Percentiles rank a stretch among this genome's conserved stretches.
Conservation (phyloP, 2,329 filamentous ascomycete species). For the Talaromyces sp. region DNA sequence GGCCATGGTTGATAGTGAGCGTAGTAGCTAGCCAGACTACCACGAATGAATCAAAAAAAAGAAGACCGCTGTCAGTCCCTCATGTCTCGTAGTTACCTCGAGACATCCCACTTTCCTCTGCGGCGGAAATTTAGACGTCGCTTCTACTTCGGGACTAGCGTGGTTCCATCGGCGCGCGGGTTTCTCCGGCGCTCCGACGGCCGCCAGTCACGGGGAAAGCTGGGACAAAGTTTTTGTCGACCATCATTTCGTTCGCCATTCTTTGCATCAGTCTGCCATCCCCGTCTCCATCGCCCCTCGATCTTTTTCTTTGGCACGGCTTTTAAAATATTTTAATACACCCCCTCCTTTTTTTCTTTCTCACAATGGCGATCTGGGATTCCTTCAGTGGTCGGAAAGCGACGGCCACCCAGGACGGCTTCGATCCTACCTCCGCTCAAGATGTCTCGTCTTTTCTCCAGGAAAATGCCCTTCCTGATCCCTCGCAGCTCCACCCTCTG, state of each 20-base stretch:
- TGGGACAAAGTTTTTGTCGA: constrained; percentile 34
- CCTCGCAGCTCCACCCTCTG: constrained; percentile 83
- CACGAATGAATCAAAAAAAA: neutral
- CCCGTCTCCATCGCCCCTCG: neutral
- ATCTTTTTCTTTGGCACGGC: neutral
- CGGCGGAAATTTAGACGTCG: constrained; percentile 26
- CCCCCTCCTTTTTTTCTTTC: neutral
- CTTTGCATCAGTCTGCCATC: neutral
- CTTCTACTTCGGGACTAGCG: constrained; percentile 14
- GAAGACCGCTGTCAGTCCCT: neutral
- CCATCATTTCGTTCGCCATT: neutral
- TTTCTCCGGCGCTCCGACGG: constrained; percentile 11
- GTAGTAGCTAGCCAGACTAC: neutral
- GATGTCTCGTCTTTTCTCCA: constrained; percentile 85
- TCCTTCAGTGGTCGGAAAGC: constrained; percentile 57
- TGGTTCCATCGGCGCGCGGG: constrained; percentile 1
- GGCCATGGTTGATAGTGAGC: constrained; percentile 18
- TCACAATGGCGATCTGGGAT: constrained; percentile 56
- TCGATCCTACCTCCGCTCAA: constrained; percentile 68
- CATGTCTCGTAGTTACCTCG: neutral
- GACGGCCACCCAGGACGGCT: constrained; percentile 51
- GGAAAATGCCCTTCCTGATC: constrained; percentile 73
- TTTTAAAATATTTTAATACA: constrained; percentile 3
- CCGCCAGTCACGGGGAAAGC: constrained; percentile 20
- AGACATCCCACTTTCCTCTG: constrained; percentile 8